A percentile compares a stretch with the other conserved stretches of the same genome.
These are phyloP conservation scores for Acaromyces ingoldii DNA, from an alignment of 1,284 basidiomycete species.

Conservation along the genomic window DNA sequence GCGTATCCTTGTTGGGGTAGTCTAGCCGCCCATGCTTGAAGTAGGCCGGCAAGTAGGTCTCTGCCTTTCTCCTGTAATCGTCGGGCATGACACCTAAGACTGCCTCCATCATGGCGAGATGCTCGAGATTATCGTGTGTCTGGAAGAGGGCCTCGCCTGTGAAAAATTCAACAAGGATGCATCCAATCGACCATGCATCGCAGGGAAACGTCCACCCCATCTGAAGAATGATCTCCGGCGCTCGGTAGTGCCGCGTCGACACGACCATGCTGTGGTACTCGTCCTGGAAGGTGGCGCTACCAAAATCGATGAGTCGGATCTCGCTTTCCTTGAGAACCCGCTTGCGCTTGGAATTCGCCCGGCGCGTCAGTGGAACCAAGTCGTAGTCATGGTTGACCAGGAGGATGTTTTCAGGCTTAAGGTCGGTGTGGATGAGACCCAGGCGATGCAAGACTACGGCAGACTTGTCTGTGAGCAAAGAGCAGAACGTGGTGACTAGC, in stretches of 20 bases:
- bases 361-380: constrained; percentile 25
- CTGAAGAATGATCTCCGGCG: constrained; percentile 93
- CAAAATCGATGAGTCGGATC: constrained; percentile 96
- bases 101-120: constrained; percentile 99
- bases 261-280: constrained; percentile 99
- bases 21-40: constrained; percentile 82
- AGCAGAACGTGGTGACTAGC: too few relatives aligned
- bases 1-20: constrained; percentile 82
- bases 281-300: constrained; percentile 93
- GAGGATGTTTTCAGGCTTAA: constrained; percentile 81
- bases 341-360: constrained; percentile 37
- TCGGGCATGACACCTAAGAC: constrained; percentile 96
- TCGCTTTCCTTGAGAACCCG: constrained; percentile 75
- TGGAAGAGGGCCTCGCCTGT: constrained; percentile 97
- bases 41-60: constrained; percentile 74
- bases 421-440: constrained; percentile 90
- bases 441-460: constrained; percentile 73
- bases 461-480: too few relatives aligned
- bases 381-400: constrained; percentile 78
- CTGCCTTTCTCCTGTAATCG: constrained; percentile 60
- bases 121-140: constrained; percentile 97
- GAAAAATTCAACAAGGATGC: constrained; percentile 97
- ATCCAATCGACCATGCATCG: constrained; percentile 96
- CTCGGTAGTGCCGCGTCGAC: constrained; percentile 94
- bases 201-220: constrained; percentile 98